Base-by-base conservation (phyloP, 257 asterid species). In the Solanum piurae region DNA sequence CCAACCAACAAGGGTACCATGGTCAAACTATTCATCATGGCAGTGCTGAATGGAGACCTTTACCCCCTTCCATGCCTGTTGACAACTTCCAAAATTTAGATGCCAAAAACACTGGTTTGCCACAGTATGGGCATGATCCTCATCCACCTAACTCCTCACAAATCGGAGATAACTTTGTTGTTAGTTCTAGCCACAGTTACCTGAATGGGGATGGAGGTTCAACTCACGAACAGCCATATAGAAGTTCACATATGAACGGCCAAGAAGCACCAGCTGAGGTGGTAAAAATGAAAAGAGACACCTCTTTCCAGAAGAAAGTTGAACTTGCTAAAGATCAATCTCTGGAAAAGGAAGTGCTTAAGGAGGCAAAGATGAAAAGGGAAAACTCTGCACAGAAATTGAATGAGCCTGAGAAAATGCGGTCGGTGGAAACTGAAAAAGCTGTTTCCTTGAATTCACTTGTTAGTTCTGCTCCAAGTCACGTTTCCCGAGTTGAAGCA, bases 11-110 rank as follows among this genome's bases (percentile, higher is more conserved):
- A 75, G 92, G 87, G 85, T 86, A 90, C 92, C 93, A 82, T 85
- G 87, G 66, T 83, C 91, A 90, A 49, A 82, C 89, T 77, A 83
- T 87, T 87, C 90, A 87, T 82, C 91, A 79, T 33, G 94, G 92
- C 33, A 96, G 90, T 72, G 91, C 91, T 82, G 95, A 91, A 87
- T 88, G 92, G 93, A 91, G 89, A 86, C 93, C 91, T 13, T 87
- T 91, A 64, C 87, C 89, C 83, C 86, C 87, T 91, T 86, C 87
- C 87, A 89, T 88, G 79, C 92, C 88, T 46, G 86, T 83, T 64
- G 92, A 91, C 62, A 84, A 76, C 88, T 86, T 88, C 89, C 88
- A 91, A 42, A 46, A 86, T 83, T 31, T 87, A 72, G 92, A 93
- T 86, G 91, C 87, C 79, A 91, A 89, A 88, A 68, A 9, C 76